Base-by-base conservation (phyloP, 108 stramenopile genomes). In the Nitzschia sp. region DNA sequence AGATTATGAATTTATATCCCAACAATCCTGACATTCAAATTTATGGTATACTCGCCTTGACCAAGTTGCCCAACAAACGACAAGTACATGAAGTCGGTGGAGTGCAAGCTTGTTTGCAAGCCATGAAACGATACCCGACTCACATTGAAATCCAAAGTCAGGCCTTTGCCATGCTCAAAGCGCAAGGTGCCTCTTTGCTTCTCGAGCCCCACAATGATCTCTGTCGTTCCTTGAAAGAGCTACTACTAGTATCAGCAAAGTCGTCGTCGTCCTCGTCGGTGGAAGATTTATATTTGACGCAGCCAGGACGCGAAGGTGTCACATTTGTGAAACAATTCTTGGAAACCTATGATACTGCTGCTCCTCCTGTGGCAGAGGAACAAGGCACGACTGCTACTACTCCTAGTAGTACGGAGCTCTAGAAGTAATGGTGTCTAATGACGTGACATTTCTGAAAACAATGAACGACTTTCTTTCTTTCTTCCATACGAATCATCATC, bases 1-100 rank as follows among this genome's bases (percentile, higher is more conserved):
- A 34, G 21, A 52, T 33, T 52, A 68, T 68, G 66, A 54, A 36
- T 9, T 50, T 3, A 34, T 68, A 34, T 56, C 35, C 38, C 33
- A 8, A 56, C 36, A 27, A 26, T 41, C 34, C 41, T 0, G 55
- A 54, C 28, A 56, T 68, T 30, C 66, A 68, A 15, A 35, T 47
- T 0, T 68, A 45, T 45, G 38, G 53, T 17, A 29, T 58, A 27
- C 6, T 38, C 21, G 25, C 54, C 19, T 22, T 68, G 11, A 26
- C 26, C 26, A 13, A 68, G 3, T 27, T 68, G 23, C 8, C 25
- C 2, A 45, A 68, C 34, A 54, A 68, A 47, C 36, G 13, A 8
- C 66, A 54, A 36, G 56, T 68, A 9, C 54, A 47, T 25, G 29
- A 55, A 17, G 0, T 16, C 2, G 66, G 54, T 1, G 66, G 66